Percentiles rank a stretch among this genome's conserved stretches.
Conservation (phyloP, 2,329 filamentous ascomycete genomes). For the Allantophomopsis cytisporea region DNA sequence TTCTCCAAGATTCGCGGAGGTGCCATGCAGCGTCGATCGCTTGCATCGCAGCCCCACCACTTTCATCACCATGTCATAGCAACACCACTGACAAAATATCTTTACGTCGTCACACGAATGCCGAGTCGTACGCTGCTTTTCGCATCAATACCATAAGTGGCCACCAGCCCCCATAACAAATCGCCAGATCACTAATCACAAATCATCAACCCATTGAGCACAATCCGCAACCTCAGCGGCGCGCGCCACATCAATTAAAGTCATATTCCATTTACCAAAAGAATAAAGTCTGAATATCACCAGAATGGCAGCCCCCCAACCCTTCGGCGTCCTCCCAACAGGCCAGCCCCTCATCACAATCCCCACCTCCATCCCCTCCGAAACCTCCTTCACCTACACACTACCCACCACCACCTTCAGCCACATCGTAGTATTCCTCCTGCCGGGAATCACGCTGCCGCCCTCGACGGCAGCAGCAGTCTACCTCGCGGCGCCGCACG, state of each 20-base stretch:
- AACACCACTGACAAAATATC: too few species aligned
- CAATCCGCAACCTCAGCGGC: too few species aligned
- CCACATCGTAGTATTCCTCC: slow-evolving; percentile 79
- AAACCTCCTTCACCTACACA: slow-evolving; percentile 41
- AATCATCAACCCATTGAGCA: too few species aligned
- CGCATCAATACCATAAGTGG: too few species aligned
- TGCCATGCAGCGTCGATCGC: too few species aligned
- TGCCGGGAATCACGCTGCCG: slow-evolving; percentile 65
- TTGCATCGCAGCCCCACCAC: background rate
- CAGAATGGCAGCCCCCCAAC: slow-evolving; percentile 10
- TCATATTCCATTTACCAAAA: background rate
- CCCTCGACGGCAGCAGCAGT: slow-evolving; percentile 73
- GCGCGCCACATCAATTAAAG: too few species aligned
- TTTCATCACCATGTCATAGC: too few species aligned
- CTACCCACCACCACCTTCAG: slow-evolving; percentile 43
- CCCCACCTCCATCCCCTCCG: slow-evolving; percentile 37
- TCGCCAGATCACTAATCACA: too few species aligned
- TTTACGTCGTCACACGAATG: too few species aligned
- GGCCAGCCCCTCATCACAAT: slow-evolving; percentile 41
- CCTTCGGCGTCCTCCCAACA: slow-evolving; percentile 47
- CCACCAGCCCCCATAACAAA: too few species aligned
- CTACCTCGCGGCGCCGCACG: slow-evolving; percentile 62
- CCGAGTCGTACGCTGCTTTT: too few species aligned
- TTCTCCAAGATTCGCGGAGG: slow-evolving; percentile 4
- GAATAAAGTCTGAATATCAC: too few species aligned